Evolutionary conservation across 2,329 filamentous ascomycete species (phyloP).

Genomic region (Colletotrichum zoysiae): DNA sequence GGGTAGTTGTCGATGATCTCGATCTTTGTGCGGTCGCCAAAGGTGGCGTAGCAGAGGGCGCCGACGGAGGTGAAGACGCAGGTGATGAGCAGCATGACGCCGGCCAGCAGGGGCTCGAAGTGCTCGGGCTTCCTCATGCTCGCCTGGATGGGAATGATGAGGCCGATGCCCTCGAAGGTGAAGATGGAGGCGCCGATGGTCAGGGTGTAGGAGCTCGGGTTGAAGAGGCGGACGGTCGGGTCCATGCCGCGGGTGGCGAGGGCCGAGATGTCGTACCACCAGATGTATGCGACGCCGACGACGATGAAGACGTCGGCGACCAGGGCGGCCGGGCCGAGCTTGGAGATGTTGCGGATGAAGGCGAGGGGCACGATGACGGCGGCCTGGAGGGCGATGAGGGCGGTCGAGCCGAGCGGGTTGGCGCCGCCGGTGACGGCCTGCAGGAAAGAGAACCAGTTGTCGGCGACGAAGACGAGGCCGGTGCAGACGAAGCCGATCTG

Average conservation of each 20-base stretch:
- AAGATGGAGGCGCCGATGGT: conserved; percentile 85
- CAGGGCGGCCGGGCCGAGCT: conserved; percentile 76
- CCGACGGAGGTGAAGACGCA: conserved; percentile 79
- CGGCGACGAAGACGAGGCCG: conserved; percentile 81
- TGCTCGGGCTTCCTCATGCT: conserved; percentile 83
- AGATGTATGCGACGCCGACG: conserved; percentile 79
- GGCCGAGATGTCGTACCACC: conserved; percentile 74
- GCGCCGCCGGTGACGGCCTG: conserved; percentile 68
- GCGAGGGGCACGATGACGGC: conserved; percentile 74
- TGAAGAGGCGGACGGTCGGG: conserved; percentile 75
- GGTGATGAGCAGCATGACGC: conserved; percentile 81
- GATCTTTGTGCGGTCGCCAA: conserved; percentile 76
- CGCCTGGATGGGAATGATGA: conserved; percentile 98
- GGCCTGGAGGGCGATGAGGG: conserved; percentile 76
- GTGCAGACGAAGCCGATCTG: conserved; percentile 84
- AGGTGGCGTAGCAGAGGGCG: conserved; percentile 80
- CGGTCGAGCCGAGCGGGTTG: conserved; percentile 65
- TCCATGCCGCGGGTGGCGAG: conserved; percentile 69
- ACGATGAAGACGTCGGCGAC: conserved; percentile 80
- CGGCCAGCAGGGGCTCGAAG: conserved; percentile 73
- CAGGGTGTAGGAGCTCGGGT: conserved; percentile 75
- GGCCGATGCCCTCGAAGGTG: conserved; percentile 96
- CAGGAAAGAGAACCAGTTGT: conserved; percentile 78
- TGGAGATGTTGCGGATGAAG: conserved; percentile 81
- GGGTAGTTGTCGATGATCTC: conserved; percentile 84